A percentile compares a stretch with the other conserved stretches of the same genome.
Evolutionary conservation across 805 yeast species (phyloP).

Genomic region (Pichia membranifaciens): DNA sequence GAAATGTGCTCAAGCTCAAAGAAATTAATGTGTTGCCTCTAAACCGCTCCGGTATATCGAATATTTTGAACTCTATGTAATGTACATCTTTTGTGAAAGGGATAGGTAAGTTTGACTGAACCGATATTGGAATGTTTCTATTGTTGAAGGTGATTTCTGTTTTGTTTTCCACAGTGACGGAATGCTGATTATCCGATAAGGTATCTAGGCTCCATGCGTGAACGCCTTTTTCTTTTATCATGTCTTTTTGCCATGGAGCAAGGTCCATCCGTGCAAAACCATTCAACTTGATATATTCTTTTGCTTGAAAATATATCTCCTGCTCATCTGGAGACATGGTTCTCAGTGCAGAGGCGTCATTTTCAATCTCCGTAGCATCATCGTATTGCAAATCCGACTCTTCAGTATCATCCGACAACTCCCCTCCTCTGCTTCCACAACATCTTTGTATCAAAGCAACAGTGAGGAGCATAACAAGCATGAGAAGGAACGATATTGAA

Average conservation of each 20-base stretch:
- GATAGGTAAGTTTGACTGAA: slow-evolving; percentile 78
- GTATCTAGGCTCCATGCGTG: slow-evolving; percentile 75
- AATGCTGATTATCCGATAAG: slow-evolving; percentile 4
- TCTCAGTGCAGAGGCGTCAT: slow-evolving; percentile 50
- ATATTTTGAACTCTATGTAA: slow-evolving; percentile 83
- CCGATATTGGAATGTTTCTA: slow-evolving; percentile 39
- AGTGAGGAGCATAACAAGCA: background rate
- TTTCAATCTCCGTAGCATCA: slow-evolving; percentile 41
- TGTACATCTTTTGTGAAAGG: slow-evolving; percentile 80
- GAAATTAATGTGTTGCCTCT: slow-evolving; percentile 46
- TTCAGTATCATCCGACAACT: background rate
- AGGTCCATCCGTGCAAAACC: slow-evolving; percentile 32
- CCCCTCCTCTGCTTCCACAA: background rate
- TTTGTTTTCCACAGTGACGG: slow-evolving; percentile 37
- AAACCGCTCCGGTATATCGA: slow-evolving; percentile 52
- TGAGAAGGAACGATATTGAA: slow-evolving; percentile 1
- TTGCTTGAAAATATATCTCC: slow-evolving; percentile 61
- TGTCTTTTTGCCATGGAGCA: slow-evolving; percentile 50
- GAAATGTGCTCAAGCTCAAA: slow-evolving; percentile 76
- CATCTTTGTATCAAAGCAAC: slow-evolving; percentile 4
- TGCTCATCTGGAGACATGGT: slow-evolving; percentile 65
- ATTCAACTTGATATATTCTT: slow-evolving; percentile 40
- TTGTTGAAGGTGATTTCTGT: slow-evolving; percentile 41
- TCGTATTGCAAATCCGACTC: slow-evolving; percentile 6
- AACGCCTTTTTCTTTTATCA: slow-evolving; percentile 82